Conservation (phyloP, 768 basidiomycete genomes). For the Leccinum variicolor region DNA sequence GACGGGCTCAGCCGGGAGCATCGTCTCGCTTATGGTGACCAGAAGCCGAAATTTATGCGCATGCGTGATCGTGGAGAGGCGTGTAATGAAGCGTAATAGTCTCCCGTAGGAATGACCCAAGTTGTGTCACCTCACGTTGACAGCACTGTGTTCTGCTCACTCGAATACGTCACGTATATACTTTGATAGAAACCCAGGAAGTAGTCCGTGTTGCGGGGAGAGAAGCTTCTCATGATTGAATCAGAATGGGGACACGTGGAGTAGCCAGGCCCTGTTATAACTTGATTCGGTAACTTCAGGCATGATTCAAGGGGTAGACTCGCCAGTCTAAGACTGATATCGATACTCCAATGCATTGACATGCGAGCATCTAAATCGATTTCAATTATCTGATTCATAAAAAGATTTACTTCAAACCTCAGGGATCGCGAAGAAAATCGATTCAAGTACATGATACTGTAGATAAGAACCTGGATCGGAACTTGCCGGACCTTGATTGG, state of each 20-base stretch:
- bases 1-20: slow-evolving; percentile 7
- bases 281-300: too few relatives aligned
- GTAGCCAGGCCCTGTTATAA: not conserved
- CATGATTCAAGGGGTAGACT: too few relatives aligned
- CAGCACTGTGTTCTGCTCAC: not conserved
- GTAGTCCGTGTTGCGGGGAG: not conserved
- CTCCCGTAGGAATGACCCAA: not conserved
- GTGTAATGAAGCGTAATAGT: slow-evolving; percentile 9
- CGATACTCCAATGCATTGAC: too few relatives aligned
- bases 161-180: slow-evolving; percentile 16
- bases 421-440: too few relatives aligned
- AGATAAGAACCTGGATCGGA: too few relatives aligned
- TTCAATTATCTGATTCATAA: too few relatives aligned
- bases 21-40: not conserved
- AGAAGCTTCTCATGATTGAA: not conserved
- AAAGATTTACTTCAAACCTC: too few relatives aligned
- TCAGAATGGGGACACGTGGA: not conserved
- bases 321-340: too few relatives aligned
- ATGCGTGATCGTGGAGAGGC: not conserved
- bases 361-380: too few relatives aligned
- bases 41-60: not conserved
- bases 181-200: not conserved
- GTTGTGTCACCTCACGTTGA: not conserved
- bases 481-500: not conserved
- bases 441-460: too few relatives aligned